Evolutionary conservation across 2,329 filamentous ascomycete species (phyloP), one percentile per base, ranked within the genome.

Genomic region (Claviceps maximensis): DNA sequence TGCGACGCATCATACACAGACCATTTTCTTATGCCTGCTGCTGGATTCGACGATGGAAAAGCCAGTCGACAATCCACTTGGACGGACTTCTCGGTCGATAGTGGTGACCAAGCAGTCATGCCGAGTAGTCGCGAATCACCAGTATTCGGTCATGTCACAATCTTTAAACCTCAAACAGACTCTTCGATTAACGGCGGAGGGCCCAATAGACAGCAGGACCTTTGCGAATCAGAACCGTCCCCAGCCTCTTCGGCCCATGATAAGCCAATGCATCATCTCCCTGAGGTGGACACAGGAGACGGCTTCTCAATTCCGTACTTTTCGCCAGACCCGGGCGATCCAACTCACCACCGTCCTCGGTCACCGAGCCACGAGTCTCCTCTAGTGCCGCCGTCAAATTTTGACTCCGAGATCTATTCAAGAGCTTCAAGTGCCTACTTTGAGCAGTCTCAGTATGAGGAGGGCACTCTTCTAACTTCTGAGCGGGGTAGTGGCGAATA

Each of bases 11-110:
- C 71, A 47, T 69, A 70, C 21, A 67, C 72, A 15, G 70, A 70
- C 52, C 75, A 69, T 53, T 67, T 80, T 9, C 65, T 67, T 50
- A 70, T 79, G 15, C 78, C 77, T 13, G 70, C 49, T 63, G 71
- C 58, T 60, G 71, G 49, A 61, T 70, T 50, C 64, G 71, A 44
- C 64, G 67, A 55, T 69, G 62, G 79, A 54, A 71, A 78, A 40
- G 65, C 67, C 21, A 82, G 78, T 56, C 75, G 79, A 49, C 73
- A 76, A 52, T 80, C 78, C 1, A 69, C 72, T n/a, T 82, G 79
- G 79, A 82, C 79, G 27, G 78, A 82, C 59, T 75, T 77, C 55
- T 79, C 78, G 0, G 67, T 81, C 10, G 76, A 77, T 17, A 80
- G 76, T 54, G 71, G 68, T 21, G 74, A 77, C 55, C 58, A 57